Evolutionary conservation across 129 eudicot species (phyloP), one percentile per base, ranked within the genome.

Genomic region (Cynara cardunculus): DNA sequence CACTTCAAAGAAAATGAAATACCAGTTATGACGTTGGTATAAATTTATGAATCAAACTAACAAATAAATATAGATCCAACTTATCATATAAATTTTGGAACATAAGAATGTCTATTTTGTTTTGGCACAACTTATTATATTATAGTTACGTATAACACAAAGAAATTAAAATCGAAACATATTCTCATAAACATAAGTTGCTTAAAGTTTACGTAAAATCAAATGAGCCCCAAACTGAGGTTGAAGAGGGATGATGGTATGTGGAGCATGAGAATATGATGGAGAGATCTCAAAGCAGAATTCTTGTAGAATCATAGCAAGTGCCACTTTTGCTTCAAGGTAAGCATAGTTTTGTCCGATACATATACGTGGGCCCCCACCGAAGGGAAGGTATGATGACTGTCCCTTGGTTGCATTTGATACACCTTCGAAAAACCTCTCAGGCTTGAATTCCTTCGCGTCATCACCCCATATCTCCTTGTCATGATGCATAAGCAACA

Each of bases 321-420:
- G 25, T 18, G 76, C 74, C 74, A 83, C 10, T 82, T 78, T 82
- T 1, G 86, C 86, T 77, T 86, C 89, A 53, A 74, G 69, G 35
- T 78, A 19, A 28, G 89, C 87, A 75, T 82, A 86, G 30, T 82
- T 86, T 31, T 83, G 75, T 66, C 86, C 89, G 3, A 86, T 79
- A 79, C 89, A 86, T 1, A 82, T 71, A 41, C 81, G 53, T 3
- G 81, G 81, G 25, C 74, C 81, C 62, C 39, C 37, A 56, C 81
- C 18, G 25, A 78, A 78, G 21, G 81, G 81, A 61, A 78, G 65
- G 44, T 26, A 78, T 1, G 74, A 65, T 72, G 16, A 21, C 21
- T 78, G 56, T 9, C 81, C 68, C 70, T 64, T 78, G 9, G 74
- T 31, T 0, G 59, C 74, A 2, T 78, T 78, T 14, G 31, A 2